Evolutionary conservation across 2,329 filamentous ascomycete genomes (phyloP).

Genomic region (Trichoderma simmonsii): DNA sequence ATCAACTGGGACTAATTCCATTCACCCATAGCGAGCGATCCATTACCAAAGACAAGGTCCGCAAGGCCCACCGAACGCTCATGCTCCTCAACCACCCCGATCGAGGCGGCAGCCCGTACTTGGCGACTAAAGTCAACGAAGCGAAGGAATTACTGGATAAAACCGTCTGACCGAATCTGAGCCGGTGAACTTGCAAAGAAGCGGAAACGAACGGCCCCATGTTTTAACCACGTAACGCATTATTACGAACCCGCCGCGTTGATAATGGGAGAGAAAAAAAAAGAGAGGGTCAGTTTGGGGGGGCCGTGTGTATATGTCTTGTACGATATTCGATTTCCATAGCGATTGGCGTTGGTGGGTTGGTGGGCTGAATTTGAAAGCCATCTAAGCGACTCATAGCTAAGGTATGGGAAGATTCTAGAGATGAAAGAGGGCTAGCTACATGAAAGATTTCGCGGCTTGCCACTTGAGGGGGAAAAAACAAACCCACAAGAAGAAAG

Average conservation of each 20-base stretch:
- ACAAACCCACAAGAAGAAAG: neutral
- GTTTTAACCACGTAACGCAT: neutral
- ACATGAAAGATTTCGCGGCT: neutral
- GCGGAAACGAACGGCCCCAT: neutral
- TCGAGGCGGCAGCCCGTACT: conserved; percentile 90
- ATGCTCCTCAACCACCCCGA: conserved; percentile 99
- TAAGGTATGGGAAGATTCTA: conserved; percentile 9
- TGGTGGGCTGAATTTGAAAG: conserved; percentile 24
- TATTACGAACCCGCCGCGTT: neutral
- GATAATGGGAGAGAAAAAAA: neutral
- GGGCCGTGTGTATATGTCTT: conserved; percentile 28
- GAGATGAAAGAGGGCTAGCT: neutral
- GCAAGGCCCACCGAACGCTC: conserved; percentile 89
- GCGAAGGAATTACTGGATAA: conserved; percentile 96
- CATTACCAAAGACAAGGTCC: conserved; percentile 86
- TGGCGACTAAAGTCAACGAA: conserved; percentile 97
- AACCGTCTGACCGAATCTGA: conserved; percentile 23
- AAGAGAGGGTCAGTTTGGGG: neutral
- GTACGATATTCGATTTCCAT: conserved; percentile 41
- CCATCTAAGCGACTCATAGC: conserved; percentile 20
- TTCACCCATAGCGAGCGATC: conserved; percentile 68
- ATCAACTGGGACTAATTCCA: neutral
- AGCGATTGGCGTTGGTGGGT: conserved; percentile 43
- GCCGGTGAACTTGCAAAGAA: neutral
- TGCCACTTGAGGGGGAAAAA: neutral